Conservation (phyloP, 2,329 filamentous ascomycete genomes). For the Stagonosporopsis chrysanthemi region DNA sequence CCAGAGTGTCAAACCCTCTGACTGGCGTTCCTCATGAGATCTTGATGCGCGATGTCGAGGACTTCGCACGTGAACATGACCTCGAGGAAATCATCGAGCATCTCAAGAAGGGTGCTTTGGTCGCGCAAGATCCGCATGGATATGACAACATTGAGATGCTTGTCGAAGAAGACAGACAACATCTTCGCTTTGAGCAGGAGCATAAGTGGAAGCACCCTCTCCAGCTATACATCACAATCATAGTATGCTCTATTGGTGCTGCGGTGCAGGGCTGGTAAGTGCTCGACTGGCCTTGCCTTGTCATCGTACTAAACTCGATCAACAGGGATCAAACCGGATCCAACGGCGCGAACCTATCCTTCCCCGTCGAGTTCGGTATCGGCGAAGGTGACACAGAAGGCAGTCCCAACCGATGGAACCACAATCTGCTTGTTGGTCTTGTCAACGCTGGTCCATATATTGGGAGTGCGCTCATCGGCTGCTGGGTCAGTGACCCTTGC, state of each 20-base stretch:
- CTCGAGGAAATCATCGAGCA: constrained; percentile 50
- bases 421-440: constrained; percentile 26
- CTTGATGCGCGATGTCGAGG: constrained; percentile 63
- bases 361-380: constrained; percentile 63
- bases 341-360: constrained; percentile 63
- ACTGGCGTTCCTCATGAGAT: constrained; percentile 60
- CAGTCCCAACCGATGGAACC: constrained; percentile 24
- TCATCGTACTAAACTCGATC: too few relatives aligned
- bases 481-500: constrained; percentile 39
- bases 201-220: constrained; percentile 68
- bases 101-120: constrained; percentile 64
- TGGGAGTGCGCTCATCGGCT: constrained; percentile 38
- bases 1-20: constrained; percentile 62
- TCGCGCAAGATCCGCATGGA: constrained; percentile 71
- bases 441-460: constrained; percentile 40
- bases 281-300: too few relatives aligned
- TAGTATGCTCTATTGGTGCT: constrained; percentile 71
- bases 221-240: constrained; percentile 69
- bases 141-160: constrained; percentile 69
- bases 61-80: constrained; percentile 68
- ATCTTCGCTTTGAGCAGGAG: constrained; percentile 65
- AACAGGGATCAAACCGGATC: constrained; percentile 65
- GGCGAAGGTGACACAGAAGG: constrained; percentile 23
- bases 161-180: constrained; percentile 64
- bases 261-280: constrained; percentile 56